phyloP scores from a whole-genome alignment of 192 early-diverging fungal species.

The Phycomyces nitens region DNA sequence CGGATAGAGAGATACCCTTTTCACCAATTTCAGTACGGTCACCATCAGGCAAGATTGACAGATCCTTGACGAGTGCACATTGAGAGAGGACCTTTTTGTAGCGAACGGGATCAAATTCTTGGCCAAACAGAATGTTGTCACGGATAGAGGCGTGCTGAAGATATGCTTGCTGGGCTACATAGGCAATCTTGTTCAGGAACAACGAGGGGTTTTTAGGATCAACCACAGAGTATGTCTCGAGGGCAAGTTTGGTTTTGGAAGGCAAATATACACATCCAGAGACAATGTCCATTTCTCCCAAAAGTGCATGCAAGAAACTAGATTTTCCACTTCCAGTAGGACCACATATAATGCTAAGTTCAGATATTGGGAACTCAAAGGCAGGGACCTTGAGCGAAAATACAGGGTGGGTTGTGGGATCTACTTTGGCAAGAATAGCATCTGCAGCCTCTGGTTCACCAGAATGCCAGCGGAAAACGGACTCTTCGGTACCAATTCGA shows the following conservation, averaged over 20 bases:
- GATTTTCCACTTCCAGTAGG: slow-evolving; percentile 70
- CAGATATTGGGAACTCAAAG: slow-evolving; percentile 46
- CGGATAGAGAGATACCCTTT: slow-evolving; percentile 79
- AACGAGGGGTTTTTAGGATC: slow-evolving; percentile 4
- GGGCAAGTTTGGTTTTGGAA: slow-evolving; percentile 1
- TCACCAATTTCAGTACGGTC: slow-evolving; percentile 94
- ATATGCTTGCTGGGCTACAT: slow-evolving; percentile 73
- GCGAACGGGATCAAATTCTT: slow-evolving; percentile 61
- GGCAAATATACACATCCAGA: slow-evolving; percentile 36
- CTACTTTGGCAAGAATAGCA: neutral
- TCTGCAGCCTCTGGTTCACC: neutral
- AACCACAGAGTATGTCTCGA: neutral
- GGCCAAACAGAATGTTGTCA: slow-evolving; percentile 84
- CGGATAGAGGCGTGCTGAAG: slow-evolving; percentile 31
- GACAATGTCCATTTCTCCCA: slow-evolving; percentile 51
- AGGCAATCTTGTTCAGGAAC: slow-evolving; percentile 53
- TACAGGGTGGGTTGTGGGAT: neutral
- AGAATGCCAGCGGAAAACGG: slow-evolving; percentile 20
- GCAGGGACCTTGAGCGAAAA: slow-evolving; percentile 30
- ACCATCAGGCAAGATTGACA: slow-evolving; percentile 78
- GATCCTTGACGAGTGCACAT: slow-evolving; percentile 82
- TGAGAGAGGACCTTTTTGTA: slow-evolving; percentile 78
- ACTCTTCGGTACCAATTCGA: slow-evolving; percentile 13
- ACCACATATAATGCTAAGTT: slow-evolving; percentile 60
- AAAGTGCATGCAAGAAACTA: slow-evolving; percentile 44